Base-by-base conservation (phyloP, 2,329 filamentous ascomycete genomes). In the Nigrospora oryzae region DNA sequence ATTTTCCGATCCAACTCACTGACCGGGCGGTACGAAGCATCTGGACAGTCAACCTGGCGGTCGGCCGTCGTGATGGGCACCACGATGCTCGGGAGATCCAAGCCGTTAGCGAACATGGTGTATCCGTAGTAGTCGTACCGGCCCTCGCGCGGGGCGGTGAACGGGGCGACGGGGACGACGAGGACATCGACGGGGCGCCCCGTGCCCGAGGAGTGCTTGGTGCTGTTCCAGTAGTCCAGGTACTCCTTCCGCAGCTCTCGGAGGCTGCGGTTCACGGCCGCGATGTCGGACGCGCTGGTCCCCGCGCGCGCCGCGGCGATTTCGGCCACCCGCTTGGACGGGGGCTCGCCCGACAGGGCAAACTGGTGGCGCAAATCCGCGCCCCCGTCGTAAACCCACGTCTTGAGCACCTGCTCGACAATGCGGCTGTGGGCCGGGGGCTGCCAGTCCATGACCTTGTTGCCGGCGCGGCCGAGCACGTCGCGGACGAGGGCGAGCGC, bases 11-110 rank as follows among this genome's bases (percentile, higher is more conserved):
- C 57, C 10, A 53, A 37, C 2, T 57, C 44, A 1, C 43, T 53
- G 34, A 56, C 16, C 3, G 56, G 55, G 23, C 42, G 36, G 36
- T 46, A 56, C 1, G 34, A 35, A 13, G 56, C 44, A 17, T 53
- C 46, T 6, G 34, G 8, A 15, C 45, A 35, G 46, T 72, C 68
- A 0, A 68, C 36, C 3, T 47, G 47, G 51, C 66, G 64, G 46
- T 71, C 64, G 1, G 66, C 66, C 42, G 61, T 64, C 0, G 66
- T 68, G 3, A 73, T 65, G 0, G 70, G 70, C 6, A 73, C 61
- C 1, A 67, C 67, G 11, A 67, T 64, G 38, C 61, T 66, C 2
- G 67, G 66, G 34, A 62, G 64, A 38, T 70, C 66, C 2, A 69
- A 53, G 16, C 63, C 46, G 43, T 68, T 69, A 7, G 67, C 55